Conservation (phyloP, 2,329 filamentous ascomycete genomes). For the Aspergillus ustus region DNA sequence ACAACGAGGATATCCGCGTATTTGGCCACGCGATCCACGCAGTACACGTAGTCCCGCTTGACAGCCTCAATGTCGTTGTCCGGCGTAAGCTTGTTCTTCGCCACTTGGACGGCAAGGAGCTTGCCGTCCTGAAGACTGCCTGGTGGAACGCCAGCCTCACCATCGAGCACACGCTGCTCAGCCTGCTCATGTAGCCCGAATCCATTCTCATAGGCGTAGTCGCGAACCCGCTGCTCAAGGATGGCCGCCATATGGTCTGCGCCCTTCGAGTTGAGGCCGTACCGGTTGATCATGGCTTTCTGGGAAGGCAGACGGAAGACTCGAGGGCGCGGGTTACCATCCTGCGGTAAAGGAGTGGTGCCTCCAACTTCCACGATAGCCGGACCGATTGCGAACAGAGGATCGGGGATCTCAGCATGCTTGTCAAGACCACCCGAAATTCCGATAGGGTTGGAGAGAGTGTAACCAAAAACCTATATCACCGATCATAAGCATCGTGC, state of each 20-base stretch:
- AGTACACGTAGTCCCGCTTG: conserved; percentile 80
- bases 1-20: conserved; percentile 98
- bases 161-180: conserved; percentile 76
- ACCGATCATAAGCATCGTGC: background rate
- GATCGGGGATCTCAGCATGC: conserved; percentile 83
- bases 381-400: conserved; percentile 82
- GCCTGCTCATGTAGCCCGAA: conserved; percentile 65
- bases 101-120: conserved; percentile 86
- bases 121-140: conserved; percentile 78
- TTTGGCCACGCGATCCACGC: conserved; percentile 77
- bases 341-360: conserved; percentile 83
- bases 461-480: conserved; percentile 71
- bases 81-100: conserved; percentile 94
- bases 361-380: conserved; percentile 91
- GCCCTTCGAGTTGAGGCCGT: conserved; percentile 90
- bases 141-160: conserved; percentile 75
- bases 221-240: conserved; percentile 75
- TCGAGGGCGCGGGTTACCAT: conserved; percentile 83
- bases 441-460: conserved; percentile 82
- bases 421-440: conserved; percentile 98
- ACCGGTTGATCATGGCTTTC: conserved; percentile 90
- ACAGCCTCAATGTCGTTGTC: conserved; percentile 84
- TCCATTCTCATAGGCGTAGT: conserved; percentile 74
- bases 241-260: conserved; percentile 83
- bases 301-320: conserved; percentile 85